Conservation (phyloP, 441 rosid genomes). For the Bocquillonia castaneifolia region DNA sequence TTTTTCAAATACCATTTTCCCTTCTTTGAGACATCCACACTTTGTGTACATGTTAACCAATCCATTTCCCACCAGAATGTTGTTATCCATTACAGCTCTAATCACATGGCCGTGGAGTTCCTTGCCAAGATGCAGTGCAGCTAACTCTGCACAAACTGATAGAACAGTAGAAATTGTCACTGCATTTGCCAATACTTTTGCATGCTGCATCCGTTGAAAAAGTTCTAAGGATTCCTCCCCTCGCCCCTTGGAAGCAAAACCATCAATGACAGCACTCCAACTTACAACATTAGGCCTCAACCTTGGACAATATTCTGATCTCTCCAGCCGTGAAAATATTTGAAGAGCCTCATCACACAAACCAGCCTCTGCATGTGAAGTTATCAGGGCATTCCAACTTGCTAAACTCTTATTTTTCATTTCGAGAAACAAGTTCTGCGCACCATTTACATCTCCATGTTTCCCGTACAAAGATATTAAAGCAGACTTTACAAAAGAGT, state of each 20-base stretch:
- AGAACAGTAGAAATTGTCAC: slow-evolving; percentile 55
- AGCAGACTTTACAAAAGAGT: slow-evolving; percentile 51
- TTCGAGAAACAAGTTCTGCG: slow-evolving; percentile 37
- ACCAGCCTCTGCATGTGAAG: slow-evolving; percentile 61
- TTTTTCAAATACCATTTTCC: slow-evolving; percentile 42
- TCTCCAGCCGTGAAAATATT: slow-evolving; percentile 45
- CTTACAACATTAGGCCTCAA: slow-evolving; percentile 59
- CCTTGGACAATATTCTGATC: slow-evolving; percentile 19
- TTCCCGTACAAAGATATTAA: slow-evolving; percentile 53
- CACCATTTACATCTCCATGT: slow-evolving; percentile 40
- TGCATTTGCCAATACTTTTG: slow-evolving; percentile 46
- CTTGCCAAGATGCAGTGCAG: slow-evolving; percentile 47
- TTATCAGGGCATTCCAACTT: slow-evolving; percentile 71
- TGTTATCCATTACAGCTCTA: slow-evolving; percentile 41
- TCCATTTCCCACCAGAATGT: slow-evolving; percentile 55
- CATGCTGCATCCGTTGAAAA: slow-evolving; percentile 59
- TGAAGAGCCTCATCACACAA: slow-evolving; percentile 52
- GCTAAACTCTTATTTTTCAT: slow-evolving; percentile 47
- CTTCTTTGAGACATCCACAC: slow-evolving; percentile 54
- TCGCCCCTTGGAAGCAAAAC: slow-evolving; percentile 51
- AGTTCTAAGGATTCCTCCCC: slow-evolving; percentile 48
- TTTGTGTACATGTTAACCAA: slow-evolving; percentile 68
- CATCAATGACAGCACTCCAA: slow-evolving; percentile 67
- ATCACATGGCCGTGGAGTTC: slow-evolving; percentile 59
- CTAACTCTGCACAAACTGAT: slow-evolving; percentile 58